Percentiles rank a stretch among this genome's conserved stretches.
phyloP scores from a whole-genome alignment of 495 filamentous ascomycete species.

The Xanthoparmelia taractica region DNA sequence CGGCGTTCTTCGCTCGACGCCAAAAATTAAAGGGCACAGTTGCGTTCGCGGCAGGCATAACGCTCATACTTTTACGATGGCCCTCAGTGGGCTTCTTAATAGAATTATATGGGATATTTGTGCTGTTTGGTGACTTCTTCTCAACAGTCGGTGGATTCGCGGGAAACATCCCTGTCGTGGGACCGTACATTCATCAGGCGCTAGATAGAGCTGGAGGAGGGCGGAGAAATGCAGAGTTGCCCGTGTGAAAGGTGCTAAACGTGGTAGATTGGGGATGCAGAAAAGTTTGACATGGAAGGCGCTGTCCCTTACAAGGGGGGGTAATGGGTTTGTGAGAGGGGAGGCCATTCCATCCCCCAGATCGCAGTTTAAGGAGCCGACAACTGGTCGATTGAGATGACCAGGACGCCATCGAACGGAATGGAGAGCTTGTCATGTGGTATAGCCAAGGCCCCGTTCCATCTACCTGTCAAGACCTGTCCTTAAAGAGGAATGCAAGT shows the following conservation, averaged over 20 bases:
- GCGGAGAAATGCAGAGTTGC: slow-evolving; percentile 66
- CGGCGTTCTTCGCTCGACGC: slow-evolving; percentile 84
- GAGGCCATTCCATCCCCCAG: neutral
- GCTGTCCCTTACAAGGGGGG: neutral
- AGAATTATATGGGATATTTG: slow-evolving; percentile 85
- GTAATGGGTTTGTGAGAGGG: neutral
- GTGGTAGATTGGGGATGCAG: neutral
- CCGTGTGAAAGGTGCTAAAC: slow-evolving; percentile 47
- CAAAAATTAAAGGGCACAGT: slow-evolving; percentile 89
- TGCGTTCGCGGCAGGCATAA: slow-evolving; percentile 77
- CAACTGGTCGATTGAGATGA: neutral
- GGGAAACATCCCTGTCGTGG: slow-evolving; percentile 74
- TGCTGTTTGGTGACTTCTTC: slow-evolving; percentile 92
- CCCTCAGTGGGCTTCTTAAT: slow-evolving; percentile 80
- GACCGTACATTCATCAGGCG: slow-evolving; percentile 65
- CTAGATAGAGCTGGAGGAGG: slow-evolving; percentile 58
- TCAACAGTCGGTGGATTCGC: slow-evolving; percentile 86
- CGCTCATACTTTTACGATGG: slow-evolving; percentile 82
- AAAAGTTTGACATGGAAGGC: neutral
- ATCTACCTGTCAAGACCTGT: slow-evolving; percentile 9
- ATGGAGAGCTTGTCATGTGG: neutral
- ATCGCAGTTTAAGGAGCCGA: neutral
- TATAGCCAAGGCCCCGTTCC: slow-evolving; percentile 2
- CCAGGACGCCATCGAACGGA: neutral
- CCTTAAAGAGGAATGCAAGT: slow-evolving; percentile 20